These are phyloP conservation scores for Phylloporus arenicola DNA, from an alignment of 768 basidiomycete genomes.

Conservation along the genomic window DNA sequence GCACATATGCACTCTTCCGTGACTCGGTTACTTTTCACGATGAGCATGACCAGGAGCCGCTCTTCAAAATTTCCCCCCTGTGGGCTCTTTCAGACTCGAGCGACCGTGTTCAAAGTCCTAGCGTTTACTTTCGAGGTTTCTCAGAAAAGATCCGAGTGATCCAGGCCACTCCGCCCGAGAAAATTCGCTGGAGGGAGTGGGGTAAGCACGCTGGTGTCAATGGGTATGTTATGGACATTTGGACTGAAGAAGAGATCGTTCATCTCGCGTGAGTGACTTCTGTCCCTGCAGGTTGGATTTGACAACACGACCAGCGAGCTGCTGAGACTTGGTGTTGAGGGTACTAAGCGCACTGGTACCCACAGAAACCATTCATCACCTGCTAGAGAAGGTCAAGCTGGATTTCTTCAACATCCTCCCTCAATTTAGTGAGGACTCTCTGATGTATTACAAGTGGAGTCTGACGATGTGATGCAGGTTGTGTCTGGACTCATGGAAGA, in stretches of 20 bases:
- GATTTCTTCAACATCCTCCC: background rate
- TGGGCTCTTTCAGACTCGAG: constrained; percentile 4
- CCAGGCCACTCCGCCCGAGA: background rate
- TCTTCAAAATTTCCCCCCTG: background rate
- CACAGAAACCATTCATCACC: background rate
- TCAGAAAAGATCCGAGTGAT: background rate
- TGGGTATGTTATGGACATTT: constrained; percentile 1
- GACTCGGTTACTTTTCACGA: too few relatives aligned
- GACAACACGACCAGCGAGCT: background rate
- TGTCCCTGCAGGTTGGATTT: background rate
- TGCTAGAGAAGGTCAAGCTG: background rate
- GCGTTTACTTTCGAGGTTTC: background rate
- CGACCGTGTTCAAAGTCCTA: background rate
- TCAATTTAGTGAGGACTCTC: too few relatives aligned
- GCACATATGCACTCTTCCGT: too few relatives aligned
- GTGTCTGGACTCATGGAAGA: too few relatives aligned
- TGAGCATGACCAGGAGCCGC: background rate
- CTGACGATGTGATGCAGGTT: too few relatives aligned
- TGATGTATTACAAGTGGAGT: too few relatives aligned
- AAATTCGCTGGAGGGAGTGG: background rate
- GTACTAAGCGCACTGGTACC: background rate
- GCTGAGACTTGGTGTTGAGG: background rate
- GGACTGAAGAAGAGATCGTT: background rate
- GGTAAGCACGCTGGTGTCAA: background rate
- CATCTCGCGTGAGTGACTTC: background rate